Base-by-base conservation (phyloP, 345 rosid genomes). In the Populus tremula region DNA sequence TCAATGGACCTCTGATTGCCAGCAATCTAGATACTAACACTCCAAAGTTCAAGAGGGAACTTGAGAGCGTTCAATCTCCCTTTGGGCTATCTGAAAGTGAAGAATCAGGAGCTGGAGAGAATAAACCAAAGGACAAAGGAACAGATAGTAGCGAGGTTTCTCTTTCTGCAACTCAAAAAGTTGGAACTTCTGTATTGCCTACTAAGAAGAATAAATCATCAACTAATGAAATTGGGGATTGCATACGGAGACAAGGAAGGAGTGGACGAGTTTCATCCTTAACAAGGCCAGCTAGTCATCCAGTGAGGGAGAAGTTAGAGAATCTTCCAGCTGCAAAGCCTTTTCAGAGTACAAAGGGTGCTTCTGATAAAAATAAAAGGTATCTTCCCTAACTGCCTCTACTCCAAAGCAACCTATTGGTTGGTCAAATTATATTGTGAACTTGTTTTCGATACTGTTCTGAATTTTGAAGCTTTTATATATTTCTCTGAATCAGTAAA, bases 41-140 rank as follows among this genome's bases (percentile, higher is more conserved):
- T 83, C 77, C 86, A 59, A 93, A 89, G 79, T 20, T 88, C 70
- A 89, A 89, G 76, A 84, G 88, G 86, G 93, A 93, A 80, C 77
- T 81, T 72, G 90, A 87, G 59, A 90, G 86, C 83, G 82, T 82
- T 79, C 79, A 90, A 35, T 94, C 98, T 41, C 91, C 93, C 14
- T 86, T 87, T 79, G 94, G 84, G 81, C 85, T 88, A 68, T 88
- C 92, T 83, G 95, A 92, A 81, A 89, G 95, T 81, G 98, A 96
- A 82, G 98, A 93, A 79, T 90, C 97, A 11, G 94, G 91, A 72
- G 94, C 93, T 79, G 93, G 92, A 66, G 96, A 90, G 71, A 89
- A 75, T 78, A 89, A 85, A 82, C 71, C 80, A 75, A 90, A 88
- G 83, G 94, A 85, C 73, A 91, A 87, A 83, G 87, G 86, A 79